These are phyloP conservation scores for Aspergillus mulundensis DNA, from an alignment of 495 filamentous ascomycete genomes.

Conservation along the genomic window DNA sequence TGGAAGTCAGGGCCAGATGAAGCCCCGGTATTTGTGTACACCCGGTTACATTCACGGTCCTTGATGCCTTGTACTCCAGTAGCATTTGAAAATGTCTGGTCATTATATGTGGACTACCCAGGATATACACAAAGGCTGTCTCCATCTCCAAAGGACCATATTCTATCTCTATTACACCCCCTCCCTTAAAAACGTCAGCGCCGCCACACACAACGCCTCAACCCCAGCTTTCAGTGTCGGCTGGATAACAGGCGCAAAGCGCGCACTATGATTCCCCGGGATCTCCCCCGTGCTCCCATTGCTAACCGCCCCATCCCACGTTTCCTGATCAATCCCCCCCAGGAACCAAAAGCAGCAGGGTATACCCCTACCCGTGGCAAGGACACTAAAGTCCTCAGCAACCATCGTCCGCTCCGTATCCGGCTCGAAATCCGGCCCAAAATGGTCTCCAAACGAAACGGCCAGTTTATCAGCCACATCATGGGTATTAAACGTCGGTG, in stretches of 20 bases:
- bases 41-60: too few species aligned
- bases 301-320: slow-evolving; percentile 40
- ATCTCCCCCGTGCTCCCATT: slow-evolving; percentile 27
- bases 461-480: slow-evolving; percentile 25
- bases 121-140: too few species aligned
- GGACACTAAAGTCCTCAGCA: slow-evolving; percentile 44
- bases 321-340: slow-evolving; percentile 37
- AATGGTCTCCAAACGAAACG: slow-evolving; percentile 32
- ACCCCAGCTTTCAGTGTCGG: slow-evolving; percentile 55
- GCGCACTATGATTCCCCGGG: slow-evolving; percentile 53
- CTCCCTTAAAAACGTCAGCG: slow-evolving; percentile 44
- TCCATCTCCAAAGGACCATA: too few species aligned
- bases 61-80: too few species aligned
- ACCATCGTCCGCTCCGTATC: slow-evolving; percentile 34
- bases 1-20: too few species aligned
- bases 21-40: too few species aligned
- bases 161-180: too few species aligned
- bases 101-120: too few species aligned
- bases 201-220: slow-evolving; percentile 54
- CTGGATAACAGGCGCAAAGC: slow-evolving; percentile 60
- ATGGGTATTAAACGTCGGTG: slow-evolving; percentile 40
- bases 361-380: slow-evolving; percentile 33
- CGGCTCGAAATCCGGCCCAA: slow-evolving; percentile 37
- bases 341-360: slow-evolving; percentile 47
- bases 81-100: too few species aligned